Base-by-base conservation (phyloP, 371 early-diverging fungal species). In the Apophysomyces elegans region DNA sequence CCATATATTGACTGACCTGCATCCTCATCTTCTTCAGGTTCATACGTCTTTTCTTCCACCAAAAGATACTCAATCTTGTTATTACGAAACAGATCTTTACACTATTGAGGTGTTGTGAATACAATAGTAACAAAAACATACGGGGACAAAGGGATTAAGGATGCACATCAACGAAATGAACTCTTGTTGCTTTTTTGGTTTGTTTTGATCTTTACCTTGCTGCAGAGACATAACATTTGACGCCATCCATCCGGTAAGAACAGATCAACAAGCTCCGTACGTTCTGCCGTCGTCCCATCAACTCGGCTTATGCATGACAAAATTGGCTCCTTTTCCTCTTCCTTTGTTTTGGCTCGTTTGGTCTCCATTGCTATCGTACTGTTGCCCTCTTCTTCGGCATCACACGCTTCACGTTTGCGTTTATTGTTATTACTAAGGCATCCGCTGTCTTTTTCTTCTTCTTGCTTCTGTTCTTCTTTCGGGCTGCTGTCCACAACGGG, bases 201-300 rank as follows among this genome's bases (percentile, higher is more conserved):
- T 26, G 32, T 26, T 26, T 26, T 26, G 32, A 26, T 26, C 32
- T 46, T 44, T 71, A 80, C 85, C 65, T 75, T 70, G 32, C 41
- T 39, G 59, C 85, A 85, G 60, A 58, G 69, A 50, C 85, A 85
- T 50, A 85, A 65, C 4, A 70, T 65, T 8, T 76, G 58, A 26
- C 86, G 79, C 88, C 88, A 88, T 16, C 78, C 80, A 54, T 79
- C 77, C 37, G 69, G 66, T 36, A 83, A 70, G 41, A 85, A 87
- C 7, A 86, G 45, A 61, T 85, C 83, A 8, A 74, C 66, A 39
- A 70, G 38, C 13, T 76, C 72, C 12, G 62, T 37, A n/a, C 16
- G 38, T 1, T 54, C 26, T 44, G 44, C 32, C 32, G 32, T 26
- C 32, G 32, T 2, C 2, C 32, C 32, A 26, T 26, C 32, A 2